Conservation (phyloP, 2,329 filamentous ascomycete genomes). For the Sporothrix pseudoabietina region DNA sequence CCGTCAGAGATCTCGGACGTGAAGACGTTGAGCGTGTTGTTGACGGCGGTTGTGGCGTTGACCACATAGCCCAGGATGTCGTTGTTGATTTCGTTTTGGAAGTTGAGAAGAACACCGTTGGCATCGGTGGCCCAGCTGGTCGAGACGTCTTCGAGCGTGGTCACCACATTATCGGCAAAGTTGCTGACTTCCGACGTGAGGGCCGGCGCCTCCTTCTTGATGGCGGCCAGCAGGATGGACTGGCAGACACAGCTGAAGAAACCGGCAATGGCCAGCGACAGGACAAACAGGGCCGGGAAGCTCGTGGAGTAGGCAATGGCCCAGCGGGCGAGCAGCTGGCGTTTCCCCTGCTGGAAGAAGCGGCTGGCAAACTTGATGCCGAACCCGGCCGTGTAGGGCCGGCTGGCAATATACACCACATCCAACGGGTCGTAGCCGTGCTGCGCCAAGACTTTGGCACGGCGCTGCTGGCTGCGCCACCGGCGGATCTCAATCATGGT, state of each 20-base stretch:
- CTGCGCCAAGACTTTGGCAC: slow-evolving; percentile 61
- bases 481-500: slow-evolving; percentile 76
- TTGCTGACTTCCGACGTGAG: slow-evolving; percentile 73
- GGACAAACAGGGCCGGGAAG: slow-evolving; percentile 78
- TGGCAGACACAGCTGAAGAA: slow-evolving; percentile 83
- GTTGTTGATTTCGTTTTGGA: slow-evolving; percentile 70
- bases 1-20: slow-evolving; percentile 73
- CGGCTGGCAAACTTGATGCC: slow-evolving; percentile 71
- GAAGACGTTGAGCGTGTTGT: slow-evolving; percentile 81
- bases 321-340: slow-evolving; percentile 78
- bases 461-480: slow-evolving; percentile 72
- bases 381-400: slow-evolving; percentile 71
- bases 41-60: slow-evolving; percentile 78
- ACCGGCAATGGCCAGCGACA: slow-evolving; percentile 79
- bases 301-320: slow-evolving; percentile 85
- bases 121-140: slow-evolving; percentile 74
- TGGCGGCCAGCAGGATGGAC: slow-evolving; percentile 70
- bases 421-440: slow-evolving; percentile 79
- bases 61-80: slow-evolving; percentile 87
- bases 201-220: slow-evolving; percentile 75
- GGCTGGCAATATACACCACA: slow-evolving; percentile 81
- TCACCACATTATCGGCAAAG: slow-evolving; percentile 77
- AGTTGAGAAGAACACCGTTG: slow-evolving; percentile 65
- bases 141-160: slow-evolving; percentile 71
- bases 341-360: slow-evolving; percentile 58